Conservation (phyloP, 257 asterid genomes). For the Catharanthus roseus region DNA sequence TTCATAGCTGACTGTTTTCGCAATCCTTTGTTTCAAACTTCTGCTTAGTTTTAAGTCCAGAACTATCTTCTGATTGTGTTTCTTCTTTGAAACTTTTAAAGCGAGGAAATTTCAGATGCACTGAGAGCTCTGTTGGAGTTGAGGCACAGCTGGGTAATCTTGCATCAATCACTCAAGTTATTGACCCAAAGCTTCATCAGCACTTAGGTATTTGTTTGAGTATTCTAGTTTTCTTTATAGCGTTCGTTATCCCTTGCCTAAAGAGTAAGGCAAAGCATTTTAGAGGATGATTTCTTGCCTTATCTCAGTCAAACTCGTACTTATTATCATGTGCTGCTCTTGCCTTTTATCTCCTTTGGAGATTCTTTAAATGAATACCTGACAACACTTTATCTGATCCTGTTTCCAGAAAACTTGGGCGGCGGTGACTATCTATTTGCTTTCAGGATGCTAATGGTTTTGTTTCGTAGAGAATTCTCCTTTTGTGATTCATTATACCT, state of each 20-base stretch:
- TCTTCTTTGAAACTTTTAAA: slow-evolving; percentile 39
- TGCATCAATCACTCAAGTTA: slow-evolving; percentile 79
- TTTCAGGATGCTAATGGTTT: slow-evolving; percentile 91
- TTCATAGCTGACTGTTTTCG: background rate
- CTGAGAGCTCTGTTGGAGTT: slow-evolving; percentile 81
- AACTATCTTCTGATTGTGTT: slow-evolving; percentile 13
- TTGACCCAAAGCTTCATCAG: slow-evolving; percentile 93
- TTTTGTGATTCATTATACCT: slow-evolving; percentile 83
- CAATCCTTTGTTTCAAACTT: background rate
- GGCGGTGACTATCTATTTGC: slow-evolving; percentile 96
- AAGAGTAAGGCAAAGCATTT: background rate
- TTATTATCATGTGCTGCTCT: background rate
- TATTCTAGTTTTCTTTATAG: background rate
- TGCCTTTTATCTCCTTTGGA: background rate
- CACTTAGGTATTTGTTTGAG: slow-evolving; percentile 67
- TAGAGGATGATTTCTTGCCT: background rate
- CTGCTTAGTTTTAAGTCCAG: background rate
- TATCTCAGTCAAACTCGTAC: background rate
- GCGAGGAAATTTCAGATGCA: slow-evolving; percentile 99
- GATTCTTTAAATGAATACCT: background rate
- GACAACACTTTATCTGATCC: slow-evolving; percentile 17
- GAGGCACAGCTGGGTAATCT: slow-evolving; percentile 75
- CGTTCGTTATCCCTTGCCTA: slow-evolving; percentile 13
- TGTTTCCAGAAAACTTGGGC: slow-evolving; percentile 62
- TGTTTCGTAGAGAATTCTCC: slow-evolving; percentile 93